Base-by-base conservation (phyloP, 495 filamentous ascomycete species). In the Hypoxylon intermedium region DNA sequence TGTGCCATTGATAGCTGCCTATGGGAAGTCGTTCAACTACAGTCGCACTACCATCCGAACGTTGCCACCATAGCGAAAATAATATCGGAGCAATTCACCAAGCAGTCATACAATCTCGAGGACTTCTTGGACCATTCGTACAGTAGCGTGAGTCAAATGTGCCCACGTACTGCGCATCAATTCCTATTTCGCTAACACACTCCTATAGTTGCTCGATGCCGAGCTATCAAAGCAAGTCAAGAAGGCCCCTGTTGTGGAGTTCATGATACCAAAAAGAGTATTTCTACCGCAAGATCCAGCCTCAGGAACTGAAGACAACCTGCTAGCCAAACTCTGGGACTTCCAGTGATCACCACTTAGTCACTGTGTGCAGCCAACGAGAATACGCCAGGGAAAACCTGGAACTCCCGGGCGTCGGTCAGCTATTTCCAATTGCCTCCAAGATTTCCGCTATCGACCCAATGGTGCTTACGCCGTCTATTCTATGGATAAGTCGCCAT, bases 101-200 rank as follows among this genome's bases (percentile, higher is more conserved):
- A 98, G 78, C 88, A 92, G 72, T 78, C 85, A 9, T 99, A 97
- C 74, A 90, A 88, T 60, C 67, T 96, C 13, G 95, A 99, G 67
- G 95, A 99, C 66, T 99, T 99, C 75, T 75, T 98, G 48, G 95
- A 98, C 70, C 92, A 97, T 74, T 92, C 89, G 4, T 98, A 98
- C 74, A 84, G 81, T 60, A 92, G 88, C 65, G 88, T 91, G 76
- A 83, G 88, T 84, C 33, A 54, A 51, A 15, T 42, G 20, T 13
- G 18, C 49, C 9, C 28, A 6, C 5, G 19, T 24, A 23, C 24
- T 20, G 37, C 18, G 28, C 34, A 21, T 19, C 16, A 11, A 28
- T 18, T 50, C 23, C 40, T 34, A 6, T 48, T 23, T 50, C 16
- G 48, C 74, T 79, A n/a, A n/a, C 37, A 79, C 70, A 38, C 11